Evolutionary conservation across 352 stramenopile genomes (phyloP).

Genomic region (Globisporangium polare): DNA sequence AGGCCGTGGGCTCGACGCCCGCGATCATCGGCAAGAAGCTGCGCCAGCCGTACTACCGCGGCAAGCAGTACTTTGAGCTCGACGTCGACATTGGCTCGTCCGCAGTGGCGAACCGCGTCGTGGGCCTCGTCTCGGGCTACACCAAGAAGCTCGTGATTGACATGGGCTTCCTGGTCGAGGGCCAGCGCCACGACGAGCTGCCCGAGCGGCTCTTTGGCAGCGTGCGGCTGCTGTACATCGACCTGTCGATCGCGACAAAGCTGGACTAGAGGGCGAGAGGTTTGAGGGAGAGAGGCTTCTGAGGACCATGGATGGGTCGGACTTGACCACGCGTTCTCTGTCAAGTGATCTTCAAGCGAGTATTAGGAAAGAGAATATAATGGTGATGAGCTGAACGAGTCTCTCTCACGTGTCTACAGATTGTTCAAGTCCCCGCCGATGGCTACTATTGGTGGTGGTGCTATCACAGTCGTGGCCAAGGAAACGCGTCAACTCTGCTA

Average conservation of each 20-base stretch:
- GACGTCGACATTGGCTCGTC: constrained; percentile 73
- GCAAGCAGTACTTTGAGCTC: constrained; percentile 73
- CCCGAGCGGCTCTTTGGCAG: constrained; percentile 69
- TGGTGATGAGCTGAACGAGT: background rate
- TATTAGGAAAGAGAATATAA: background rate
- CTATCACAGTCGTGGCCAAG: too few relatives aligned
- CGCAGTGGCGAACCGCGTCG: constrained; percentile 70
- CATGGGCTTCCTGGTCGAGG: constrained; percentile 76
- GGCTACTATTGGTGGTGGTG: too few relatives aligned
- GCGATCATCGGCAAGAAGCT: constrained; percentile 78
- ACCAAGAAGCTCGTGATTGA: constrained; percentile 83
- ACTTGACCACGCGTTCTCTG: background rate
- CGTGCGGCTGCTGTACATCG: constrained; percentile 57
- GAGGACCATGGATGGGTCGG: too few relatives aligned
- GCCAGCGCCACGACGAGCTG: constrained; percentile 56
- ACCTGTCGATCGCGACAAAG: constrained; percentile 36
- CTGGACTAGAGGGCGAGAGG: constrained; percentile 15
- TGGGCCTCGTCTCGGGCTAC: constrained; percentile 64
- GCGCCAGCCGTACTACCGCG: constrained; percentile 52
- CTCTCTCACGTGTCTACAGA: background rate
- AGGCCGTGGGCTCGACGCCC: constrained; percentile 68
- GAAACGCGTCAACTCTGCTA: too few relatives aligned
- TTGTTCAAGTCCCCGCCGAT: too few relatives aligned
- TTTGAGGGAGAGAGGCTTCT: background rate
- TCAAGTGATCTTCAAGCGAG: background rate